A percentile compares a stretch with the other conserved stretches of the same genome.
Evolutionary conservation across 2,329 filamentous ascomycete genomes (phyloP).

Genomic region (Fusarium sp.): DNA sequence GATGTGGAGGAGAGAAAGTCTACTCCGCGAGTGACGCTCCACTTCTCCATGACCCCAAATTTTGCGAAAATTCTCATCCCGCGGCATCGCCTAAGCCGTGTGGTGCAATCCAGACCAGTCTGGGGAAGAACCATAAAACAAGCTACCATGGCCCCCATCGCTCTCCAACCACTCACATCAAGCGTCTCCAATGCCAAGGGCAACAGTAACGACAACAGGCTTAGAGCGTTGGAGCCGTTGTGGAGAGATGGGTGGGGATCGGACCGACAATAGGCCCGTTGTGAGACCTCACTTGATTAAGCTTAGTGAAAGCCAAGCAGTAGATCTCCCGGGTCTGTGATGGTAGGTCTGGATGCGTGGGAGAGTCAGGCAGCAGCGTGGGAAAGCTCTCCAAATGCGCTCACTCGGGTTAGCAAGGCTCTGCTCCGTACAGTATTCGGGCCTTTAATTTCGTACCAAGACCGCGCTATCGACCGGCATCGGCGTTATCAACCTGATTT

Average conservation of each 20-base stretch:
- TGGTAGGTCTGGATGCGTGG: not conserved
- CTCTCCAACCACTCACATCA: not conserved
- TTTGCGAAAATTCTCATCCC: constrained; percentile 4
- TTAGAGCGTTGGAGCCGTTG: not conserved
- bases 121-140: constrained; percentile 36
- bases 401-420: constrained; percentile 1
- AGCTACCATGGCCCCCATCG: not conserved
- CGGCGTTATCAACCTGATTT: constrained; percentile 9
- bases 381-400: not conserved
- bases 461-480: constrained; percentile 22
- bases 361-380: not conserved
- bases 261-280: constrained; percentile 29
- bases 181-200: not conserved
- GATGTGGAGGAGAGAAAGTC: constrained; percentile 10
- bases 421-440: constrained; percentile 4
- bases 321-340: constrained; percentile 18
- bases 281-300: constrained; percentile 7
- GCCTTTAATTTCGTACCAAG: constrained; percentile 9
- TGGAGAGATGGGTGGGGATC: constrained; percentile 9
- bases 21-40: not conserved
- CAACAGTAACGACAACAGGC: not conserved
- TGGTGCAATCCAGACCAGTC: constrained; percentile 14
- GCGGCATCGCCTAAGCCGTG: constrained; percentile 16
- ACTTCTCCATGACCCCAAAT: constrained; percentile 19
- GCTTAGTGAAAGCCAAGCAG: constrained; percentile 15